phyloP scores from a whole-genome alignment of 169 alveolate species.

The Plasmodium cynomolgi region DNA sequence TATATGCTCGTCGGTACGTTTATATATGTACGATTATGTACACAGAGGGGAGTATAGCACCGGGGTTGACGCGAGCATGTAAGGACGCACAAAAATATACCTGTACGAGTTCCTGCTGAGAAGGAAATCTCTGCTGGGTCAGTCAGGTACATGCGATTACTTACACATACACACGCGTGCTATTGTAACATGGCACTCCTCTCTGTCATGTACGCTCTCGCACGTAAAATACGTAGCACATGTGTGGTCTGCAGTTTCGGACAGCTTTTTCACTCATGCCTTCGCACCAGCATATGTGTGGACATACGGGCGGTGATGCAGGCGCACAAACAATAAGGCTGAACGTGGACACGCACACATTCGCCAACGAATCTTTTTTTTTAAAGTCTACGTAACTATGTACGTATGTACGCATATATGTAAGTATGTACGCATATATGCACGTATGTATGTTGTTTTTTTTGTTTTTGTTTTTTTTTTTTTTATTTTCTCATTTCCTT shows the following conservation, averaged over 20 bases:
- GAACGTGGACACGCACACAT: not conserved
- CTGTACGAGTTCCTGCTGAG: not conserved
- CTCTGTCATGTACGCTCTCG: not conserved
- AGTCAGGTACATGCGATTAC: not conserved
- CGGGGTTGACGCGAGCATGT: not conserved
- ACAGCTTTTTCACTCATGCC: not conserved
- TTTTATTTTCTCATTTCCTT: not conserved
- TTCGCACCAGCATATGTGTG: not conserved
- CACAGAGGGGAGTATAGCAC: not conserved
- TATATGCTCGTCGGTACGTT: not conserved
- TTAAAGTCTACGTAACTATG: not conserved
- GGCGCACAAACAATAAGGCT: not conserved
- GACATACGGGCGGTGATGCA: not conserved
- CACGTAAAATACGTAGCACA: not conserved
- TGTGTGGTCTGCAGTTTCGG: not conserved
- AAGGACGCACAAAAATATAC: not conserved
- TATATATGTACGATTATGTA: not conserved
- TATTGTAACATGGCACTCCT: not conserved
- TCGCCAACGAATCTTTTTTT: not conserved
- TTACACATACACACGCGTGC: not conserved
- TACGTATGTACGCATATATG: not conserved
- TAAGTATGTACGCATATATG: not conserved
- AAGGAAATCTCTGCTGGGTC: not conserved
- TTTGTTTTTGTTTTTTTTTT: not conserved
- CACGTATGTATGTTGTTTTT: not conserved